These are phyloP conservation scores for Teunomyces aglyptinius DNA, from an alignment of 805 yeast species.

Conservation along the genomic window DNA sequence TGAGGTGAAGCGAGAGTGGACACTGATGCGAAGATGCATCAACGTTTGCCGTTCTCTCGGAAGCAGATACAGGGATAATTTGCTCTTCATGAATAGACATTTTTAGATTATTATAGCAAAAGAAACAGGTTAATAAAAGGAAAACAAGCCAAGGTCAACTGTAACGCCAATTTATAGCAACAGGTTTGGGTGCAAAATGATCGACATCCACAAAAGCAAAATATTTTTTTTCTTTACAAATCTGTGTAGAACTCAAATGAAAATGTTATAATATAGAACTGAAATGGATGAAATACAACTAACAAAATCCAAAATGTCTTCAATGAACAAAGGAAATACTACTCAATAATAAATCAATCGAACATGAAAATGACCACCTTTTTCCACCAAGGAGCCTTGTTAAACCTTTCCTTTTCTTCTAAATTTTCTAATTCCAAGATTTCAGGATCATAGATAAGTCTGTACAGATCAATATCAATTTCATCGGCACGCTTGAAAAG, in stretches of 20 bases:
- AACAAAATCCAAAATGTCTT: neutral
- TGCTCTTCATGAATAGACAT: conserved; percentile 1
- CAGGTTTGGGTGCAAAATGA: neutral
- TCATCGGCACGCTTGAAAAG: conserved; percentile 18
- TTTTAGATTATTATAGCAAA: neutral
- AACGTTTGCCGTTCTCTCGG: neutral
- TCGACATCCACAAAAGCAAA: neutral
- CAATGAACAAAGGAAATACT: neutral
- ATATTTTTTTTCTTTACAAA: neutral
- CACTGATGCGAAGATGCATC: neutral
- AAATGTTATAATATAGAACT: neutral
- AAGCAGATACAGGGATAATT: neutral
- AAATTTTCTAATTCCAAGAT: conserved; percentile 22
- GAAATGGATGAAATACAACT: neutral
- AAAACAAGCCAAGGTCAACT: neutral
- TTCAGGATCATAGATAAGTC: conserved; percentile 23
- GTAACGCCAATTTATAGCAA: neutral
- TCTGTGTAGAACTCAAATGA: neutral
- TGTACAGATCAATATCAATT: conserved; percentile 19
- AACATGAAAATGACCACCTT: conserved; percentile 11
- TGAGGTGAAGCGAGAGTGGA: neutral
- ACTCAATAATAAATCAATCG: conserved; percentile 8
- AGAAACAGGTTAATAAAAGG: neutral
- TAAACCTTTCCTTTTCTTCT: conserved; percentile 15
- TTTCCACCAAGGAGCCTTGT: conserved; percentile 12